Conservation (phyloP, 768 basidiomycete genomes). For the Chalciporus sphaerocephalus region DNA sequence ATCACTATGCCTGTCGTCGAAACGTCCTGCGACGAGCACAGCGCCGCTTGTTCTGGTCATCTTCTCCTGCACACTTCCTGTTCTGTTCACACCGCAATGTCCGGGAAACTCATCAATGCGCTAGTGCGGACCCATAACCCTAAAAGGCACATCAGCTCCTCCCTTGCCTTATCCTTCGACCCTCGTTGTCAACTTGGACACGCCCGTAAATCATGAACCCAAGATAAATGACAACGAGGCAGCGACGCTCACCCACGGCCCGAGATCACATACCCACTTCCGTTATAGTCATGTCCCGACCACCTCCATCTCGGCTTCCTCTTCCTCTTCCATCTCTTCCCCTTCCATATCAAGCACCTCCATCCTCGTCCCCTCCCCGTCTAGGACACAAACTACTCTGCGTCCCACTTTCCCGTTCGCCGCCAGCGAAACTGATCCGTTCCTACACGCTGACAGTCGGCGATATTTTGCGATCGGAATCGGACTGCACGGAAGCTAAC, state of each 20-base stretch:
- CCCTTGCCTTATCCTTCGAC: slow-evolving; percentile 19
- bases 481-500: slow-evolving; percentile 46
- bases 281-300: slow-evolving; percentile 20
- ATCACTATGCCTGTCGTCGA: slow-evolving; percentile 14
- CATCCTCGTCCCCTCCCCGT: slow-evolving; percentile 55
- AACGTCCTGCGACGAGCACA: slow-evolving; percentile 12
- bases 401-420: slow-evolving; percentile 74
- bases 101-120: slow-evolving; percentile 30
- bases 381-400: slow-evolving; percentile 71
- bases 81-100: slow-evolving; percentile 42
- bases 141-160: slow-evolving; percentile 34
- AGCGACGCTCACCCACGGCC: slow-evolving; percentile 21
- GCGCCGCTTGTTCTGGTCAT: slow-evolving; percentile 6
- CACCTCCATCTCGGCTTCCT: slow-evolving; percentile 29
- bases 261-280: slow-evolving; percentile 17
- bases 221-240: slow-evolving; percentile 26
- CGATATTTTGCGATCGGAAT: slow-evolving; percentile 56
- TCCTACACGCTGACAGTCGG: slow-evolving; percentile 47
- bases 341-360: slow-evolving; percentile 79
- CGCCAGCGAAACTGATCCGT: slow-evolving; percentile 54
- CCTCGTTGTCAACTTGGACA: slow-evolving; percentile 26
- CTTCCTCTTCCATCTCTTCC: slow-evolving; percentile 43
- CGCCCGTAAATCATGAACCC: slow-evolving; percentile 22
- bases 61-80: slow-evolving; percentile 24
- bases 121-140: slow-evolving; percentile 36